Percentiles rank a stretch among this genome's conserved stretches.
phyloP scores from a whole-genome alignment of 257 asterid genomes.

The Salvia rosmarinus region DNA sequence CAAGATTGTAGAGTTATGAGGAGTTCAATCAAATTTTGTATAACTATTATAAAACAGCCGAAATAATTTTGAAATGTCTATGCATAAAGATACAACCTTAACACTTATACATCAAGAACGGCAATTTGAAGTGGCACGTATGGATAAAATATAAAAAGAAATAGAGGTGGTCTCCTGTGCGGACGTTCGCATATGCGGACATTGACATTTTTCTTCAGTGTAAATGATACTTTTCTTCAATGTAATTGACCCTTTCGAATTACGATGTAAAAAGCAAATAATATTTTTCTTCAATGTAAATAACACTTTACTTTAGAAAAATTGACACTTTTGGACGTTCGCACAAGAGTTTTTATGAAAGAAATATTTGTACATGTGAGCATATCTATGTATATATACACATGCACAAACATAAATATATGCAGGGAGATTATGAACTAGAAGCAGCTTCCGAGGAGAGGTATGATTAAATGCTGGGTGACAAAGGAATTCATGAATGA shows the following conservation, averaged over 20 bases:
- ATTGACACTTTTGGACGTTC: too few species aligned
- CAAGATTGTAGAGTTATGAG: constrained; percentile 7
- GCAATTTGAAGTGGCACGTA: constrained; percentile 9
- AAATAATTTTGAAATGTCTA: not conserved
- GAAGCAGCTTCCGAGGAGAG: not conserved
- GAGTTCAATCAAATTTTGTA: constrained; percentile 17
- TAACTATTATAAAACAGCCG: not conserved
- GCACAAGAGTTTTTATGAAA: too few species aligned
- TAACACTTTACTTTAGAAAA: too few species aligned
- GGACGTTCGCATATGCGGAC: too few species aligned
- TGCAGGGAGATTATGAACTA: not conserved
- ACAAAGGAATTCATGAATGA: not conserved
- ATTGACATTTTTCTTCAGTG: too few species aligned
- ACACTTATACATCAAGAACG: constrained; percentile 5
- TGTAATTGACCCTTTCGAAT: too few species aligned
- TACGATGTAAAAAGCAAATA: too few species aligned
- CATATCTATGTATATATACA: not conserved
- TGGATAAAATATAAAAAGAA: not conserved
- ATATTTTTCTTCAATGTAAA: too few species aligned
- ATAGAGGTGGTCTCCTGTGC: too few species aligned
- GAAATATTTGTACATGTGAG: too few species aligned
- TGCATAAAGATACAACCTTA: not conserved
- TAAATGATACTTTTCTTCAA: too few species aligned
- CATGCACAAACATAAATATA: not conserved
- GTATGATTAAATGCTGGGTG: not conserved